Base-by-base conservation (phyloP, 2,329 filamentous ascomycete species). In the Paecilomyces niveus region DNA sequence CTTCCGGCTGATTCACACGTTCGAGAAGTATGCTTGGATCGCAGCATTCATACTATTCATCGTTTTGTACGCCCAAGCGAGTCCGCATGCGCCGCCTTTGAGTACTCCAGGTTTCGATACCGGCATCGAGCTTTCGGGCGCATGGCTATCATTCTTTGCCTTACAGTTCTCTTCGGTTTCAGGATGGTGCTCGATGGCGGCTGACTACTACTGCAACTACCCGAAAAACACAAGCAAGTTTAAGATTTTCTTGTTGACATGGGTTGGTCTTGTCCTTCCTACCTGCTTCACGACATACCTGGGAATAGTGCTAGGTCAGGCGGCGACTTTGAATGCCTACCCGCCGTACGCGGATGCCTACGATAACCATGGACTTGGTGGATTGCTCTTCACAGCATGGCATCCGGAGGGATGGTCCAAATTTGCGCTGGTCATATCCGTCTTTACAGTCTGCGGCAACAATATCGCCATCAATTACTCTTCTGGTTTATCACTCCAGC, bases 21-120 rank as follows among this genome's bases (percentile, higher is more conserved):
- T 67, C 54, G 67, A 70, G 53, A 62, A 64, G 24, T 68, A 69
- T 54, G 66, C 66, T 26, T 70, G 67, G 67, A 56, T 66, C 22
- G 57, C 67, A n/a, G 65, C 62, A 33, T 60, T 69, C n/a, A 56
- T 69, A 21, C 61, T 70, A 8, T n/a, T 62, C 6, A 58, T 58
- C 50, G 57, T 62, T 9, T 33, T 57, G n/a, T 64, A 31, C 50
- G 62, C n/a, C 56, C 57, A 7, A 52, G 60, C 33, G 58, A 61
- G 45, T 64, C 62, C n/a, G 24, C 62, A 58, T 7, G 59, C 54
- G 1, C 63, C 62, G 0, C 29, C 57, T 1, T 39, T 45, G 15
- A 39, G 31, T 29, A n/a, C 24, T 3, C 13, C 57, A 2, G 15
- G 39, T 45, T 21, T 18, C n/a, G 39, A 18, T 15, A 39, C 11